phyloP scores from a whole-genome alignment of 306 rosid genomes.

The Quillaja saponaria region DNA sequence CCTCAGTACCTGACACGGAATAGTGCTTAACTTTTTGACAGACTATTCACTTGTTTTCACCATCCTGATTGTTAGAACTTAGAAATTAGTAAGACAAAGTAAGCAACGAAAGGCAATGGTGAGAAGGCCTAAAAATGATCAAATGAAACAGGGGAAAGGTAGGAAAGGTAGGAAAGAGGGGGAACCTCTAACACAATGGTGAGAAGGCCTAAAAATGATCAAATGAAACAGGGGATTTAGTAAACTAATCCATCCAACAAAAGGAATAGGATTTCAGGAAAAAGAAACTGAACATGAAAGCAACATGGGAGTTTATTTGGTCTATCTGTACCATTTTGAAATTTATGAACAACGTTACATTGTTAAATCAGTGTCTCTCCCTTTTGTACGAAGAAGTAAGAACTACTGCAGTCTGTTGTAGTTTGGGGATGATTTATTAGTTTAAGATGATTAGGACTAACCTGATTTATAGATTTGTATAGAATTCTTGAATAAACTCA shows the following conservation, averaged over 20 bases:
- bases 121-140: not conserved
- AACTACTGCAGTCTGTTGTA: not conserved
- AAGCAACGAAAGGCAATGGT: too few relatives aligned
- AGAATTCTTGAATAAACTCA: conserved; percentile 22
- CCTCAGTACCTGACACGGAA: conserved; percentile 54
- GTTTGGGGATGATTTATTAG: not conserved
- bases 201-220: not conserved
- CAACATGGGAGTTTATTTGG: too few relatives aligned
- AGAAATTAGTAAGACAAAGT: too few relatives aligned
- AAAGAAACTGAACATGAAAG: too few relatives aligned
- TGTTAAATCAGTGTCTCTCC: too few relatives aligned
- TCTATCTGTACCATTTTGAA: too few relatives aligned
- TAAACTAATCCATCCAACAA: not conserved
- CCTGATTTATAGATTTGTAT: too few relatives aligned
- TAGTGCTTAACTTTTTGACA: conserved; percentile 41
- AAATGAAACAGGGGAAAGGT: not conserved
- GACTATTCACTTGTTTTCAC: conserved; percentile 33
- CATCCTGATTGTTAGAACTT: conserved; percentile 39
- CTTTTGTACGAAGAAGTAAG: not conserved
- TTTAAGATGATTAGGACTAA: too few relatives aligned
- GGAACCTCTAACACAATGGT: not conserved
- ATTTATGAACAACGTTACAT: too few relatives aligned
- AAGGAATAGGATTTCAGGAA: too few relatives aligned
- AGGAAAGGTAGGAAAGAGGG: conserved; percentile 8
- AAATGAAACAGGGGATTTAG: not conserved